Percentiles rank a stretch among this genome's conserved stretches.
These are phyloP conservation scores for Skeletonema menzelii DNA, from an alignment of 108 stramenopile genomes.

Conservation along the genomic window DNA sequence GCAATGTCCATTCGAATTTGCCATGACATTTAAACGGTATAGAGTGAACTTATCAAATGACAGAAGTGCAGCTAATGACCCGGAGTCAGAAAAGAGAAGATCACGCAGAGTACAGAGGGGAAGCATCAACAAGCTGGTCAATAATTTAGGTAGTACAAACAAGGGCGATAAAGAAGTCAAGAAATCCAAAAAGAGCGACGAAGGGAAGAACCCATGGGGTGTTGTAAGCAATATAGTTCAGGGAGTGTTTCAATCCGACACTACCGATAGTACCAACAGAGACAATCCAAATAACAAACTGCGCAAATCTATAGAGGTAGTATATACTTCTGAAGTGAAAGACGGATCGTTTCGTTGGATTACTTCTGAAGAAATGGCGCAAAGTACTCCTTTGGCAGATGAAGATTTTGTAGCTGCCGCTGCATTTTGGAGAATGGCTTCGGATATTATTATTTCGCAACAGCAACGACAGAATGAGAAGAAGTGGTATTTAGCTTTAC, in stretches of 20 bases:
- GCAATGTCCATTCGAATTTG: conserved; percentile 33
- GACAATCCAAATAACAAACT: background rate
- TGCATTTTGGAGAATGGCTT: conserved; percentile 45
- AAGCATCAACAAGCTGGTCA: conserved; percentile 19
- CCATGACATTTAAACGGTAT: conserved; percentile 60
- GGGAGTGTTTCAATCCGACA: background rate
- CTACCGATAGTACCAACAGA: background rate
- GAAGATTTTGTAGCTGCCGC: conserved; percentile 42
- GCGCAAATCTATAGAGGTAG: conserved; percentile 9
- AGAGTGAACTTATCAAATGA: conserved; percentile 43
- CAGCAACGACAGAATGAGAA: background rate
- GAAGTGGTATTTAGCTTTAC: conserved; percentile 31
- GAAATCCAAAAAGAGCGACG: conserved; percentile 6
- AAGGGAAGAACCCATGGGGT: conserved; percentile 38
- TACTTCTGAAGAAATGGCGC: background rate
- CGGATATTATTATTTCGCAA: conserved; percentile 17
- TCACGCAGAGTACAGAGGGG: conserved; percentile 16
- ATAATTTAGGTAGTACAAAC: background rate
- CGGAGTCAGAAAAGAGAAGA: conserved; percentile 17
- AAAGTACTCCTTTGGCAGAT: conserved; percentile 1
- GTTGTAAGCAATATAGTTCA: background rate
- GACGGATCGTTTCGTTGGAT: conserved; percentile 8
- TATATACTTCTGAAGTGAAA: conserved; percentile 1
- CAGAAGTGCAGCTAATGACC: background rate
- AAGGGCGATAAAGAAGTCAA: background rate